Evolutionary conservation across 257 asterid species (phyloP).

Genomic region (Primulina tabacum): DNA sequence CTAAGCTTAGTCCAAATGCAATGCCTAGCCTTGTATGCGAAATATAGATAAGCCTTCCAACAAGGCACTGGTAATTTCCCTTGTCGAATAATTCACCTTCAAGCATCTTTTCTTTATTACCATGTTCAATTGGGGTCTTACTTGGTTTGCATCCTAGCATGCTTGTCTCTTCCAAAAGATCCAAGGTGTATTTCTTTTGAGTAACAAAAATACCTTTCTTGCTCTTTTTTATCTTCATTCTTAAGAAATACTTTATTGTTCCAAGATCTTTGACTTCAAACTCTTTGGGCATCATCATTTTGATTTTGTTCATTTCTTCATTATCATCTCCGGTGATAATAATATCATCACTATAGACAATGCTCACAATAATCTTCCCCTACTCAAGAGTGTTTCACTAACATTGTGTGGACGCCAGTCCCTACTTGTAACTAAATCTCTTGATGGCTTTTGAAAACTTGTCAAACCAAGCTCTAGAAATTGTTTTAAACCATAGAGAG

Average conservation of each 20-base stretch:
- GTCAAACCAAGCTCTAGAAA: neutral
- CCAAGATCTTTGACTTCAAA: conserved; percentile 1
- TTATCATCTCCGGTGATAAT: neutral
- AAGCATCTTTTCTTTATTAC: neutral
- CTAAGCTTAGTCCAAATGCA: neutral
- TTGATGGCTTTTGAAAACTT: neutral
- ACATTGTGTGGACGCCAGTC: too few relatives aligned
- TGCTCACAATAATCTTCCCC: neutral
- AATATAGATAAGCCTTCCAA: neutral
- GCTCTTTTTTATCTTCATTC: neutral
- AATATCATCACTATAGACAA: neutral
- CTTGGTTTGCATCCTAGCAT: neutral
- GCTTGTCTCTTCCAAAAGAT: neutral
- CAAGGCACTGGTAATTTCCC: neutral
- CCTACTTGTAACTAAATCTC: neutral
- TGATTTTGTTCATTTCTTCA: neutral
- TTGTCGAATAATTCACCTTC: neutral
- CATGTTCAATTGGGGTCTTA: neutral
- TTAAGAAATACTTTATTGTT: neutral
- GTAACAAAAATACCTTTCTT: neutral
- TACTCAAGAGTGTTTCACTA: neutral
- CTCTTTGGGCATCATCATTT: neutral
- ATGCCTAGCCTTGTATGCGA: neutral
- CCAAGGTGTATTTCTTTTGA: neutral
- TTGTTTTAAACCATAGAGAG: neutral